Base-by-base conservation (phyloP, 345 rosid genomes). In the Melaleuca alternifolia region DNA sequence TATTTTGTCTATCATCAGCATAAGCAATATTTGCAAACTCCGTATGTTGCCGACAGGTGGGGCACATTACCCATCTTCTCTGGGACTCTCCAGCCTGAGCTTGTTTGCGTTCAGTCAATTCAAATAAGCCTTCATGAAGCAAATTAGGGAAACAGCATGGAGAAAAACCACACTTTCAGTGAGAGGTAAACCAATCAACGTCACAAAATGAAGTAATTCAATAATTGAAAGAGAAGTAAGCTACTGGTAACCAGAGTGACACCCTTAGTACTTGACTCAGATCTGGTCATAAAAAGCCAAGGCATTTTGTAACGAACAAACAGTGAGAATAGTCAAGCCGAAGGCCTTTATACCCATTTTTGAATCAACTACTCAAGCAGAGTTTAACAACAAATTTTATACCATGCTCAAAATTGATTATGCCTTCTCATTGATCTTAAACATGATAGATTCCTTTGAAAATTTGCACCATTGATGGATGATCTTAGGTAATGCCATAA, bases 1-100 rank as follows among this genome's bases (percentile, higher is more conserved):
- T 89, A 46, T 88, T 90, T 85, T 85, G 91, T 86, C 95, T 90
- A 62, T 97, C 99, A 90, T 93, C 98, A 51, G 92, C 98, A 90
- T 85, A 94, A 83, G 99, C 99, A 84, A 97, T 92, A 88, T 94
- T 97, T 85, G 93, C 88, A 86, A 94, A 93, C 90, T 96, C 96
- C 77, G 99, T 94, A 90, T 85, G 99, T 82, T 97, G 98, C 87
- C 99, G 94, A 89, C 99, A 97, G 51, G 93, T 93, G 85, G 99
- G 99, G 90, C 99, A 97, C 96, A 94, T 94, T 75, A 97, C 93
- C 99, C 99, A 95, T 91, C 93, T 93, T 44, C 56, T 89, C 88
- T 62, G 93, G 87, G 89, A 84, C 59, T 90, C 92, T 62, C 41
- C 89, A 50, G 92, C 95, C 87, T 88, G 90, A 87, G 83, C 87